Evolutionary conservation across 2,329 filamentous ascomycete species (phyloP).

Genomic region (Fusarium albidum): DNA sequence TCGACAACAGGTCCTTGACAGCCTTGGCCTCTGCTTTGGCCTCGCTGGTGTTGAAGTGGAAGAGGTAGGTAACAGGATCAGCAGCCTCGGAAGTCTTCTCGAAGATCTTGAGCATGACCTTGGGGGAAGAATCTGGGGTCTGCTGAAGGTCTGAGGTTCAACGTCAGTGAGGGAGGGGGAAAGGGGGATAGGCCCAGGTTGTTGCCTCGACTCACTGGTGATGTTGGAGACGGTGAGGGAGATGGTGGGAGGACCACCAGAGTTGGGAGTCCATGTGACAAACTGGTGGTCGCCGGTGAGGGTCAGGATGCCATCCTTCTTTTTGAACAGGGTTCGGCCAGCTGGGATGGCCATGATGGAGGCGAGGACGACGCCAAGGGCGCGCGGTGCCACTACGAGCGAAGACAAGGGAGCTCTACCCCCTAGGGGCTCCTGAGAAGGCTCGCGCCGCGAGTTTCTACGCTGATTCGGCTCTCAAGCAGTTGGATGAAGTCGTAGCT

Average conservation of each 20-base stretch:
- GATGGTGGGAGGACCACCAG: conserved; percentile 69
- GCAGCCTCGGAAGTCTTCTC: conserved; percentile 68
- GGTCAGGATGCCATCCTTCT: conserved; percentile 87
- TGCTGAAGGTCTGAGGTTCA: conserved; percentile 82
- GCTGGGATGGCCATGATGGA: conserved; percentile 64
- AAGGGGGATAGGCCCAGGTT: background rate
- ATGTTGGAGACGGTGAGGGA: conserved; percentile 79
- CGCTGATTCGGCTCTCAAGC: background rate
- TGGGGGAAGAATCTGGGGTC: conserved; percentile 85
- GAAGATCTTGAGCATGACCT: conserved; percentile 94
- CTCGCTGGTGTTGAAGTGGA: conserved; percentile 85
- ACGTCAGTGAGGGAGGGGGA: conserved; percentile 10
- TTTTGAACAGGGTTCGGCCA: conserved; percentile 85
- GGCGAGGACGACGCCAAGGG: background rate
- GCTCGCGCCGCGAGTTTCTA: background rate
- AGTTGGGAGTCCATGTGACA: conserved; percentile 82
- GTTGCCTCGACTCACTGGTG: conserved; percentile 70
- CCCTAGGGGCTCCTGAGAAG: background rate
- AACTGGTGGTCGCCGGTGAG: conserved; percentile 76
- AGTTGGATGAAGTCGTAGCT: conserved; percentile 11
- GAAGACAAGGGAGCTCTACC: background rate
- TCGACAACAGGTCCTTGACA: conserved; percentile 83
- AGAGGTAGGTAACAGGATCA: conserved; percentile 77
- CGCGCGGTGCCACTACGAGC: background rate
- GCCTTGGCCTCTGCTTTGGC: conserved; percentile 85